These are phyloP conservation scores for Russula dissimulans DNA, from an alignment of 768 basidiomycete species.

Conservation along the genomic window DNA sequence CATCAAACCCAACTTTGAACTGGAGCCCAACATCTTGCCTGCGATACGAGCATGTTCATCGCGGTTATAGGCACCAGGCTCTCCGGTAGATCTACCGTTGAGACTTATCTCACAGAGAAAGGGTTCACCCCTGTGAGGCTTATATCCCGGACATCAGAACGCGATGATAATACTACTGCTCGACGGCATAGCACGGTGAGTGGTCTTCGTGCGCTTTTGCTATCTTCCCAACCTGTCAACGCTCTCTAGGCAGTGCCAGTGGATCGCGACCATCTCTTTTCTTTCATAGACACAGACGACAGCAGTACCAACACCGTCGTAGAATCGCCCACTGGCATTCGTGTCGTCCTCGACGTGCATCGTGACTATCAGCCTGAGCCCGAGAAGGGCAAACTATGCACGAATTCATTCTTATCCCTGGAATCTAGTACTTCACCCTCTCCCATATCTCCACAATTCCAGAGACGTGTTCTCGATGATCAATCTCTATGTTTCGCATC, in stretches of 20 bases:
- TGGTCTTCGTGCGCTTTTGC: neutral
- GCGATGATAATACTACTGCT: neutral
- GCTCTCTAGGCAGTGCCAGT: neutral
- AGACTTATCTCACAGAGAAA: constrained; percentile 17
- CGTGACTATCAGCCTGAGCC: too few species aligned
- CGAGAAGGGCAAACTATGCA: neutral
- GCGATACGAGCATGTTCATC: constrained; percentile 45
- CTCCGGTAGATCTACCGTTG: constrained; percentile 34
- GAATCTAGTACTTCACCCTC: constrained; percentile 3
- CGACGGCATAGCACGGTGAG: neutral
- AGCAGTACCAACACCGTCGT: neutral
- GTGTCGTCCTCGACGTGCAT: neutral
- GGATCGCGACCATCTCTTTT: neutral
- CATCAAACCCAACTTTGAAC: neutral
- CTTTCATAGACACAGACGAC: constrained; percentile 6
- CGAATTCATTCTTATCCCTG: constrained; percentile 14
- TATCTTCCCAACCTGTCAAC: neutral
- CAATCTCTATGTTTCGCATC: constrained; percentile 34
- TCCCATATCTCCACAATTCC: constrained; percentile 2
- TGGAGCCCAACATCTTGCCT: neutral
- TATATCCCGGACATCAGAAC: neutral
- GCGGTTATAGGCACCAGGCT: constrained; percentile 54
- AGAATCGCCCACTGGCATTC: neutral
- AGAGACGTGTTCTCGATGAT: neutral
- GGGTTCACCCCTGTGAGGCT: constrained; percentile 18